Conservation (phyloP, 805 yeast genomes). For the Candida succiphila region DNA sequence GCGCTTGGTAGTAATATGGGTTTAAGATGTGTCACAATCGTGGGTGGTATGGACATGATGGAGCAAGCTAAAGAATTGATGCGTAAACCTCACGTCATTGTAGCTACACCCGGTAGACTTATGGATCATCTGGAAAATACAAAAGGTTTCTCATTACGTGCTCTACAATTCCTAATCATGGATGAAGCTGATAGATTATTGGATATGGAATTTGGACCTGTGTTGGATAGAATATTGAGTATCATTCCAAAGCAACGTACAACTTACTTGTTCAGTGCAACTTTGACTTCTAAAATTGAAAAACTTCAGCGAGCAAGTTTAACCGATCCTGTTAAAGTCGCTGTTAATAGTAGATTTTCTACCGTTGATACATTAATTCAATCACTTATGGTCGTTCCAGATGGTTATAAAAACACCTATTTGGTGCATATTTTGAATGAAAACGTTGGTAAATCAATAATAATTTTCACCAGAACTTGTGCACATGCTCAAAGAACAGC, state of each 20-base stretch:
- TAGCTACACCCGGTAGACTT: constrained; percentile 85
- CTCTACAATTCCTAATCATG: constrained; percentile 76
- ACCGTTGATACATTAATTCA: constrained; percentile 93
- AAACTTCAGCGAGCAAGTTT: constrained; percentile 90
- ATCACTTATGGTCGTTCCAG: constrained; percentile 81
- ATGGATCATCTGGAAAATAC: constrained; percentile 93
- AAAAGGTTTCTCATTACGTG: constrained; percentile 75
- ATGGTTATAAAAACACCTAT: constrained; percentile 85
- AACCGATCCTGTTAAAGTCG: constrained; percentile 79
- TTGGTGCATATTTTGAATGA: constrained; percentile 79
- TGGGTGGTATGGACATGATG: constrained; percentile 98
- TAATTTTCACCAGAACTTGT: constrained; percentile 88
- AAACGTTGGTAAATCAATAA: constrained; percentile 72
- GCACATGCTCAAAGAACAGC: constrained; percentile 93
- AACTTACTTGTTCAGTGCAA: constrained; percentile 87
- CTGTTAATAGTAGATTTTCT: constrained; percentile 80
- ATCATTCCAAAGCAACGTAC: constrained; percentile 80
- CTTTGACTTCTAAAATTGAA: constrained; percentile 92
- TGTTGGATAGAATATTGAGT: constrained; percentile 73
- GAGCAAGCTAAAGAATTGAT: constrained; percentile 91
- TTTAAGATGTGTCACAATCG: constrained; percentile 76
- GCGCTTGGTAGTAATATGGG: constrained; percentile 92
- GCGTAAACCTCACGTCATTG: constrained; percentile 89
- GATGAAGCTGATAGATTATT: constrained; percentile 95
- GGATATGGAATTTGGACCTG: constrained; percentile 96